Evolutionary conservation across 169 alveolate genomes (phyloP).

Genomic region (Plasmodium reichenowi): DNA sequence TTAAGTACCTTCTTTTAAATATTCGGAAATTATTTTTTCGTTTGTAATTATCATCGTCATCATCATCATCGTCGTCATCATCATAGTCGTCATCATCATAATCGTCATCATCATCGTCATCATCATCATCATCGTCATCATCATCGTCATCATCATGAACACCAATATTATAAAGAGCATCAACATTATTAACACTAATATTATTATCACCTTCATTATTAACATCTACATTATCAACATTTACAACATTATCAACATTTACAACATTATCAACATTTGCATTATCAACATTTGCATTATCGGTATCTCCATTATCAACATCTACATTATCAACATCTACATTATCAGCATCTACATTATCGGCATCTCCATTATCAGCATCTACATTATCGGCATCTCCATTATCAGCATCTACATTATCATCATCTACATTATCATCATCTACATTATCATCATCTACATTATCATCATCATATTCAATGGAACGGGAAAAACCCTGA

Average conservation of each 20-base stretch:
- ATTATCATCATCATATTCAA: neutral
- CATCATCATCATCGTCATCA: neutral
- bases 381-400: neutral
- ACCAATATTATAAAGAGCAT: too few relatives aligned
- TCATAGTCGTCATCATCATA: neutral
- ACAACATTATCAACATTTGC: neutral
- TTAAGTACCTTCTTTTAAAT: neutral
- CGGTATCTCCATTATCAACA: neutral
- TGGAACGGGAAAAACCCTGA: too few relatives aligned
- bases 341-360: neutral
- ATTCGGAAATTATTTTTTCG: neutral
- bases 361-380: neutral
- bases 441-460: neutral
- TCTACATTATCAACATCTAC: too few relatives aligned
- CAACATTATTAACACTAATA: neutral
- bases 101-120: neutral
- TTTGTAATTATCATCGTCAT: neutral
- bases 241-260: neutral
- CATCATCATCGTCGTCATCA: neutral
- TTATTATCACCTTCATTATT: neutral
- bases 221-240: neutral
- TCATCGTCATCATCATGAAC: too few relatives aligned
- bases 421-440: neutral
- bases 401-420: neutral
- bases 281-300: neutral